phyloP scores from a whole-genome alignment of 2,329 filamentous ascomycete genomes.

The Aspergillus amoenus region DNA sequence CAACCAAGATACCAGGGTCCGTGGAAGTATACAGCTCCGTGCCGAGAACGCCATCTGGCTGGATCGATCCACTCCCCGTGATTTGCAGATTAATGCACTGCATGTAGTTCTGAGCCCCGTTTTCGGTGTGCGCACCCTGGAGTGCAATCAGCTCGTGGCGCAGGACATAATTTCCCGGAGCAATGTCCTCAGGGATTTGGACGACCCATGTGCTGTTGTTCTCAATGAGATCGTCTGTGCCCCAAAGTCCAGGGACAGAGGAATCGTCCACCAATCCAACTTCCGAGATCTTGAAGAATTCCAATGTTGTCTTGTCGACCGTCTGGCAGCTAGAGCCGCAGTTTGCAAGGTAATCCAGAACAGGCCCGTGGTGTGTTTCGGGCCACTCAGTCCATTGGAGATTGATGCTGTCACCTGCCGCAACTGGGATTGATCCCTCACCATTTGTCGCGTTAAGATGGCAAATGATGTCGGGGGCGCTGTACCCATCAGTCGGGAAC shows the following conservation, averaged over 20 bases:
- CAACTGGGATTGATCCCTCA: constrained; percentile 51
- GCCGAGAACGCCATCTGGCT: constrained; percentile 48
- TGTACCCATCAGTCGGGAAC: constrained; percentile 45
- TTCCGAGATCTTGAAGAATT: constrained; percentile 63
- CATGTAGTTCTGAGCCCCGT: constrained; percentile 52
- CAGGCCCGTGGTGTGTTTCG: constrained; percentile 59
- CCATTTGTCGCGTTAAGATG: constrained; percentile 56
- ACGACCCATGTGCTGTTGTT: constrained; percentile 50
- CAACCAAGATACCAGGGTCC: constrained; percentile 58
- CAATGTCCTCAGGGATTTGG: constrained; percentile 44
- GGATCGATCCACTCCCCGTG: constrained; percentile 49
- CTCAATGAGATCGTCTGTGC: constrained; percentile 50
- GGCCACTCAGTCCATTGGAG: constrained; percentile 67
- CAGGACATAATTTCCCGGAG: constrained; percentile 51
- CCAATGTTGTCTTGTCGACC: constrained; percentile 51
- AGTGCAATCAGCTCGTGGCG: constrained; percentile 54
- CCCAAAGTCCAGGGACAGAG: constrained; percentile 51
- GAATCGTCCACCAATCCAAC: constrained; percentile 49
- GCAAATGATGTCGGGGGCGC: constrained; percentile 55
- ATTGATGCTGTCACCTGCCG: constrained; percentile 56
- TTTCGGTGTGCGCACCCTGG: constrained; percentile 42
- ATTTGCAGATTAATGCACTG: constrained; percentile 60
- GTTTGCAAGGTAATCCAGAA: constrained; percentile 61
- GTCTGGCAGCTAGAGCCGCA: constrained; percentile 54
- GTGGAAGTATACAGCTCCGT: constrained; percentile 54